Base-by-base conservation (phyloP, 2,329 filamentous ascomycete species). In the Pseudopyricularia javanii region DNA sequence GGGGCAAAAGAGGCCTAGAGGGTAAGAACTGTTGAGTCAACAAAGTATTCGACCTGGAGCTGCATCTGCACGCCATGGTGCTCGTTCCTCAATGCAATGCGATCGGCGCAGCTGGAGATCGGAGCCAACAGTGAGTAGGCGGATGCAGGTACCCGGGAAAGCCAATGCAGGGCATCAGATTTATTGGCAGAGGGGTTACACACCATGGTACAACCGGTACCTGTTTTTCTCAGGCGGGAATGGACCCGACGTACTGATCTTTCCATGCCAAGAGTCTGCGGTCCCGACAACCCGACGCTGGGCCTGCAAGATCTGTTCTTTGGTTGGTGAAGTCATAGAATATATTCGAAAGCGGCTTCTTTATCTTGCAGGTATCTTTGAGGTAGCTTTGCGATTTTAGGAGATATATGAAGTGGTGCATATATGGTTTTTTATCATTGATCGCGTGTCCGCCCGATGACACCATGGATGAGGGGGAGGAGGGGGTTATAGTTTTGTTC, bases 1-100 rank as follows among this genome's bases (percentile, higher is more conserved):
- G 2, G 80, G 81, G 59, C 80, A 84, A 66, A 85, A 85, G 28
- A 83, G 71, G 20, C 79, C 76, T 72, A 59, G 58, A 50, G 57
- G 59, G n/a, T 57, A 54, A 22, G 40, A 33, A n/a, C n/a, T 63
- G 12, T 50, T 37, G 49, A 22, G 49, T 17, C 22, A 35, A 26
- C 32, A 4, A 30, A 30, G 28, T 9, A 9, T 30, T 30, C 28
- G 5, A 9, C 28, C 5, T 4, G 28, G 28, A 30, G 9, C 28
- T 9, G 28, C 5, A 30, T 9, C 28, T 30, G 28, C 9, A 9
- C 28, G 9, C 9, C 5, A 9, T 9, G 28, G 28, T 9, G 28
- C 28, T 9, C 28, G 28, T 30, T 4, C 4, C 9, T 30, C 28
- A 30, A 9, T 30, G 28, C 5, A 5, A 9, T 30, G 9, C 9